Evolutionary conservation across 2,329 filamentous ascomycete species (phyloP).

Genomic region (Aspergillus terreus): DNA sequence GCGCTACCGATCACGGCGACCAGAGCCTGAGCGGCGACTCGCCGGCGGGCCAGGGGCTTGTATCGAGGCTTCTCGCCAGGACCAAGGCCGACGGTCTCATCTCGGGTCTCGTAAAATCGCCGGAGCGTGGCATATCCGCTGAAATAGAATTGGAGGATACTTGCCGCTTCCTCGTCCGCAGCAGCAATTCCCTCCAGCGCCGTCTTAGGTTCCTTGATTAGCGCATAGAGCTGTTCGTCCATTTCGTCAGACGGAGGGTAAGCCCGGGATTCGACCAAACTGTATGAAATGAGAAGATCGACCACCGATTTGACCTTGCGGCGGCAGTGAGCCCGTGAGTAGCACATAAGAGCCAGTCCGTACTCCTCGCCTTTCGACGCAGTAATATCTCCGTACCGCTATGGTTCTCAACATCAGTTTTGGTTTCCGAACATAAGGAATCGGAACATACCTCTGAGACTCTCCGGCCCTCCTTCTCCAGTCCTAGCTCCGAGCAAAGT

Average conservation of each 20-base stretch:
- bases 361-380: conserved; percentile 71
- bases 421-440: conserved; percentile 9
- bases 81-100: conserved; percentile 52
- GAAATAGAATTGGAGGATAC: conserved; percentile 77
- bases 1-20: conserved; percentile 81
- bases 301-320: conserved; percentile 80
- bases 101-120: conserved; percentile 84
- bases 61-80: conserved; percentile 41
- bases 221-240: conserved; percentile 65
- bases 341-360: conserved; percentile 85
- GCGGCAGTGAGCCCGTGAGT: conserved; percentile 74
- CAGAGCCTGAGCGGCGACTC: conserved; percentile 69
- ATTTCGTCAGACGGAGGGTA: conserved; percentile 70
- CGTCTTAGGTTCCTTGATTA: conserved; percentile 68
- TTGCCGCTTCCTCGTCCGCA: conserved; percentile 75
- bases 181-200: conserved; percentile 69
- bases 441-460: conserved; percentile 70
- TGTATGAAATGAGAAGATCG: conserved; percentile 82
- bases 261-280: conserved; percentile 75
- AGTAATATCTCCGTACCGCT: conserved; percentile 81
- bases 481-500: conserved; percentile 72
- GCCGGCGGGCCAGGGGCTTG: conserved; percentile 58
- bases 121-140: conserved; percentile 90
- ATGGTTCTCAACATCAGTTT: conserved; percentile 8
- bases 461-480: conserved; percentile 73